Base-by-base conservation (phyloP, 2,329 filamentous ascomycete genomes). In the Claviceps digitariae region DNA sequence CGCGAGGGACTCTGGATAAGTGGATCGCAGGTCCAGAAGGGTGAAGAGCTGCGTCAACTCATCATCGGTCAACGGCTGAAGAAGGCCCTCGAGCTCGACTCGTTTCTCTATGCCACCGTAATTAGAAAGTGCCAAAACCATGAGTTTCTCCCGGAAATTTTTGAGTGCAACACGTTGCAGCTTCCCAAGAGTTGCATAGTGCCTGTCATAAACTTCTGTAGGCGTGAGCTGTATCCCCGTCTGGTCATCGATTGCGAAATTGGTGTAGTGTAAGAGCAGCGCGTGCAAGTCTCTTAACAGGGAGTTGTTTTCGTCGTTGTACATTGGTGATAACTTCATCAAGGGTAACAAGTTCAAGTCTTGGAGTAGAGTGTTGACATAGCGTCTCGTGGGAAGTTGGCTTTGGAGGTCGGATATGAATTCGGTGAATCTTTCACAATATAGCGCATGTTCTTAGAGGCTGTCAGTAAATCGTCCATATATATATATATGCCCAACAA, bases 381-480 rank as follows among this genome's bases (percentile, higher is more conserved):
- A 97, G 67, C 93, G 82, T 60, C 93, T 78, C 3, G 94, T 98
- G 0, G 93, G 93, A 48, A 97, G 74, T 66, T 98, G 93, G 62
- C 91, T 96, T 66, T 94, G 83, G 21, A 98, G 72, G 65, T 98
- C 93, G 9, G 86, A 84, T 48, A 98, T 74, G 51, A 98, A 84
- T 67, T 98, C 93, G 51, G 93, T 70, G 57, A 97, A 91, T n/a
- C 90, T 81, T 68, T 97, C 91, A 65, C 89, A 95, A 67, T 96
- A 98, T 15, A 56, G 25, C 29, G 25, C 43, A 45, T 49, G 12
- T 12, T 54, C 54, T 55, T 34, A n/a, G 44, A 13, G 34, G 40
- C 4, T 31, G 21, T 43, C 49, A 27, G 43, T 21, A 23, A 46
- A 9, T n/a, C 13, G 31, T 9, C 5, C 25, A 13, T 25, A 12